Base-by-base conservation (phyloP, 1,284 basidiomycete species). In the Cutaneotrichosporon sp. region DNA sequence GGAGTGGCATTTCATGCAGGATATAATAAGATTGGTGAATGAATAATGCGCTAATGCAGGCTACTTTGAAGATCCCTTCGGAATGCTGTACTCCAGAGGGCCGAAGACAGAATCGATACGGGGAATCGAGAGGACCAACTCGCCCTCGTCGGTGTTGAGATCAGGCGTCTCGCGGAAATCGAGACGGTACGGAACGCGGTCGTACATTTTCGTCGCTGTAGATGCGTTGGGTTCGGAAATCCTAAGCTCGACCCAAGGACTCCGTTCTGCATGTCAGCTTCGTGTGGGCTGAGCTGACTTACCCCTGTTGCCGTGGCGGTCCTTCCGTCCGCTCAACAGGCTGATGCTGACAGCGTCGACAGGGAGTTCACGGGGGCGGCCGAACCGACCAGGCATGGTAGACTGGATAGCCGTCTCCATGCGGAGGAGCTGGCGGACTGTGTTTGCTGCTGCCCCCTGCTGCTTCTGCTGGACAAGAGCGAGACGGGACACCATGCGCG, bases 51-150 rank as follows among this genome's bases (percentile, higher is more conserved):
- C 29, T 10, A 14, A 31, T 31, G 29, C 29, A 31, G 29, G 29
- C 29, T 31, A 31, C 29, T 31, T 41, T n/a, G n/a, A n/a, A n/a
- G n/a, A n/a, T n/a, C n/a, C n/a, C n/a, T n/a, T n/a, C n/a, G n/a
- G n/a, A n/a, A n/a, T n/a, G n/a, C n/a, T n/a, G 19, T 33, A 24
- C 29, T 48, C 22, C 5, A 59, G 53, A 25, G n/a, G 12, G 48
- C 57, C 57, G 20, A 59, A 59, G 17, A 59, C 57, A 24, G 50
- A 51, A 45, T 59, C 53, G 8, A 59, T 33, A 7, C 57, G 38
- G 17, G 44, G 27, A 11, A 44, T 14, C 4, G 45, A 48, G 12
- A 59, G 45, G 3, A 59, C 53, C 7, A 55, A 17, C 57, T 59
- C 57, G 14, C 34, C 46, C 5, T 35, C 16, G 27, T 46, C 27